phyloP scores from a whole-genome alignment of 1,139 yeast genomes.

The Blastobotrys illinoisensis region DNA sequence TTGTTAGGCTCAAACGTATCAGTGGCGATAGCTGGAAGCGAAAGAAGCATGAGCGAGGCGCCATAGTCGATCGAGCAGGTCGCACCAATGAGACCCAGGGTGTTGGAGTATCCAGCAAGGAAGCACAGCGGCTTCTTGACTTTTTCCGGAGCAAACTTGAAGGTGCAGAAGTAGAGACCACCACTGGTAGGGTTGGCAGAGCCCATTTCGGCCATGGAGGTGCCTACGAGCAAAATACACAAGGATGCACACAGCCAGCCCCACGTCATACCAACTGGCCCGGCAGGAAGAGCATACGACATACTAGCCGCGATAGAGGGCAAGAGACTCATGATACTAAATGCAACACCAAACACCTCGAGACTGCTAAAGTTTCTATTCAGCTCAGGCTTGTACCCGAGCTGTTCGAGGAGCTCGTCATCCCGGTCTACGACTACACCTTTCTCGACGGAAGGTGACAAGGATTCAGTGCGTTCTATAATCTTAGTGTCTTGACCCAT shows the following conservation, averaged over 20 bases:
- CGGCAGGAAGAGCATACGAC: slow-evolving; percentile 43
- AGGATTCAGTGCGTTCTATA: not conserved
- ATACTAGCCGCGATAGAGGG: slow-evolving; percentile 53
- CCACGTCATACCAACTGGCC: slow-evolving; percentile 58
- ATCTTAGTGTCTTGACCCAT: not conserved
- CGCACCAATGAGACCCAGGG: slow-evolving; percentile 53
- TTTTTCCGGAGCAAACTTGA: slow-evolving; percentile 48
- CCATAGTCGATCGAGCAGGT: slow-evolving; percentile 57
- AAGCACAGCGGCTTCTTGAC: slow-evolving; percentile 44
- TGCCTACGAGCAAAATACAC: slow-evolving; percentile 19
- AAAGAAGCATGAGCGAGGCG: slow-evolving; percentile 48
- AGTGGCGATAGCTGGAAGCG: slow-evolving; percentile 46
- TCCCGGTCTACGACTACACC: slow-evolving; percentile 9
- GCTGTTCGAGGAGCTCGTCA: slow-evolving; percentile 33
- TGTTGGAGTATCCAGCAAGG: slow-evolving; percentile 55
- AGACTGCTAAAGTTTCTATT: slow-evolving; percentile 60
- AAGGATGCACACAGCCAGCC: slow-evolving; percentile 46
- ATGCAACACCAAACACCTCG: slow-evolving; percentile 51
- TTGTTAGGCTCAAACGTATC: slow-evolving; percentile 45
- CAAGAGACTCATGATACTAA: slow-evolving; percentile 64
- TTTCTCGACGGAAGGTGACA: slow-evolving; percentile 14
- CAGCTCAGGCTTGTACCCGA: slow-evolving; percentile 72
- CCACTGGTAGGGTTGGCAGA: slow-evolving; percentile 64
- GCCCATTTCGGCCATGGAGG: slow-evolving; percentile 55
- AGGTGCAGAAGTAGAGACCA: slow-evolving; percentile 53